Evolutionary conservation across 1,139 yeast species (phyloP).

Genomic region (Candida neerlandica): DNA sequence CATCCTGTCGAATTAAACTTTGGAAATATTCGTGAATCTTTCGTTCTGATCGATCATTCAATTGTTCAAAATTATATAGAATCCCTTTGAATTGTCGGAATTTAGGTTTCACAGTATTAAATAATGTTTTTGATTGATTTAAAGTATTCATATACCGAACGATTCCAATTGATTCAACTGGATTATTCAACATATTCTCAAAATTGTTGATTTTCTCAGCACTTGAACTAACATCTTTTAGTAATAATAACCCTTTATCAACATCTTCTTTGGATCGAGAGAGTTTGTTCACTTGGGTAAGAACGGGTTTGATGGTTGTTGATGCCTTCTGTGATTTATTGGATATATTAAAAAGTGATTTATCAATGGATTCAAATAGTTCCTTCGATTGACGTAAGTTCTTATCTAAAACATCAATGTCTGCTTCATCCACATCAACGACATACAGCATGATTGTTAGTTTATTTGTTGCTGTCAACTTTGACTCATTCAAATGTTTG

Average conservation of each 20-base stretch:
- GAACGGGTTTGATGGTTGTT: constrained; percentile 67
- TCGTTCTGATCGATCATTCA: constrained; percentile 50
- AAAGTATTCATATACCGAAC: constrained; percentile 42
- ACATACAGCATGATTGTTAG: constrained; percentile 20
- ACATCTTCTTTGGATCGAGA: constrained; percentile 60
- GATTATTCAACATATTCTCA: constrained; percentile 44
- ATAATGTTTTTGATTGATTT: constrained; percentile 33
- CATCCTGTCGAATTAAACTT: constrained; percentile 15
- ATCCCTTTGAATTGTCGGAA: constrained; percentile 54
- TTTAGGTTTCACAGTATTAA: constrained; percentile 38
- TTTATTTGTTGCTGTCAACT: not conserved
- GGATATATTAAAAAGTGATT: constrained; percentile 58
- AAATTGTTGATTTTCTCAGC: constrained; percentile 61
- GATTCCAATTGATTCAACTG: constrained; percentile 43
- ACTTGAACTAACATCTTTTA: constrained; percentile 64
- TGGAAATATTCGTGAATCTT: constrained; percentile 40
- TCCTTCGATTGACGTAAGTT: constrained; percentile 62
- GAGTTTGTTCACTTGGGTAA: constrained; percentile 61
- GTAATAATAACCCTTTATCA: constrained; percentile 59
- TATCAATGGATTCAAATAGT: constrained; percentile 57
- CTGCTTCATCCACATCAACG: constrained; percentile 77
- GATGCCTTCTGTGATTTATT: constrained; percentile 64
- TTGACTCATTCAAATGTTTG: not conserved
- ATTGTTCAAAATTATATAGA: constrained; percentile 45
- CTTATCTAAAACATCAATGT: constrained; percentile 78